Conservation (phyloP, 306 rosid genomes). For the Castanea crenata region DNA sequence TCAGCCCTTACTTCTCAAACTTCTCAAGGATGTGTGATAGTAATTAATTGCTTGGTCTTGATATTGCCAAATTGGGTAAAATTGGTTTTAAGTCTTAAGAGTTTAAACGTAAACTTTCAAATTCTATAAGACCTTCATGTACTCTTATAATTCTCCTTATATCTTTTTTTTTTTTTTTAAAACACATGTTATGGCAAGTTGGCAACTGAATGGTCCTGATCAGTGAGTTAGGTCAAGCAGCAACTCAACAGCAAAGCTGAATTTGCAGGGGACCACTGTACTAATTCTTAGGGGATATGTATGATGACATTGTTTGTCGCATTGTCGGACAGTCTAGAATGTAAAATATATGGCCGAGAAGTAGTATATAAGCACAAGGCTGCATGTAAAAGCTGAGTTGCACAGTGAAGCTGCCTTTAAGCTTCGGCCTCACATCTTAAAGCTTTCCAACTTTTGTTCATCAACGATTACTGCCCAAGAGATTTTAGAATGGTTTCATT, state of each 20-base stretch:
- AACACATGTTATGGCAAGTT: not conserved
- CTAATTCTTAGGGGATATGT: slow-evolving; percentile 17
- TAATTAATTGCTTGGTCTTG: too few species aligned
- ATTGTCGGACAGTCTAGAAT: slow-evolving; percentile 21
- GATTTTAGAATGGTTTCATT: not conserved
- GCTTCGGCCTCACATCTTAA: slow-evolving; percentile 14
- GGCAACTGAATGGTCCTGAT: slow-evolving; percentile 19
- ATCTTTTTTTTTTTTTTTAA: too few species aligned
- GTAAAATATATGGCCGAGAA: not conserved
- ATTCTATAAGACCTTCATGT: too few species aligned
- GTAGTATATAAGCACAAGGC: slow-evolving; percentile 19
- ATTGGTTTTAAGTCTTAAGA: too few species aligned
- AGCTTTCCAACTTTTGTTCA: not conserved
- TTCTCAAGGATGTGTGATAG: too few species aligned
- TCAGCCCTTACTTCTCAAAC: rapidly evolving
- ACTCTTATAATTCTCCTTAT: too few species aligned
- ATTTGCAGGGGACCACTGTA: slow-evolving; percentile 31
- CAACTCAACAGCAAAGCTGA: slow-evolving; percentile 18
- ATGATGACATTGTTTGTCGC: slow-evolving; percentile 32
- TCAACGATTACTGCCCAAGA: not conserved
- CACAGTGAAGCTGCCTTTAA: slow-evolving; percentile 18
- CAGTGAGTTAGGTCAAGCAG: slow-evolving; percentile 16
- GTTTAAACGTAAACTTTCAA: too few species aligned
- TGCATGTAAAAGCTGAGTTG: slow-evolving; percentile 31
- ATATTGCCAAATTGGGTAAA: too few species aligned